Evolutionary conservation across 805 yeast species (phyloP).

Genomic region (Vanderwaltozyma polyspora): DNA sequence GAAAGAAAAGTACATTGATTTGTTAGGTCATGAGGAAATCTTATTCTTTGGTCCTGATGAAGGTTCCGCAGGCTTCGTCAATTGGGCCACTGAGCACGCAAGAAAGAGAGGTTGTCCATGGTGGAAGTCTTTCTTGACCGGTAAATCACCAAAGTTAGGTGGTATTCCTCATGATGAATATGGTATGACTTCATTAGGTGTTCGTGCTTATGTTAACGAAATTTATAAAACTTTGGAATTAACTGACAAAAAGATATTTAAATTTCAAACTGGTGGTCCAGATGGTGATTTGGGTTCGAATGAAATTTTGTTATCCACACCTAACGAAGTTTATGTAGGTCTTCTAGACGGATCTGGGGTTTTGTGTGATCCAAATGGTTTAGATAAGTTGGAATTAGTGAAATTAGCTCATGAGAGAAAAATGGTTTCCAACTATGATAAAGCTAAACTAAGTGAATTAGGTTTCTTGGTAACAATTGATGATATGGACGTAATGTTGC

Average conservation of each 20-base stretch:
- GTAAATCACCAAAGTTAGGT: constrained; percentile 82
- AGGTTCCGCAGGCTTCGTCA: constrained; percentile 89
- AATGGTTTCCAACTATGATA: constrained; percentile 63
- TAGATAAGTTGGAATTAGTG: constrained; percentile 65
- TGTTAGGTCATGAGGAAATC: constrained; percentile 76
- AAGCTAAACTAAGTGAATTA: constrained; percentile 48
- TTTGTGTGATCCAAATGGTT: constrained; percentile 80
- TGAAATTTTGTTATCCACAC: constrained; percentile 74
- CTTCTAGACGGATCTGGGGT: constrained; percentile 95
- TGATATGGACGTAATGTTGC: constrained; percentile 67
- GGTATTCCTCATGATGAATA: constrained; percentile 98
- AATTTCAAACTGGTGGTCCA: constrained; percentile 97
- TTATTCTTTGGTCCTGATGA: constrained; percentile 98
- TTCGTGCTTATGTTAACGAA: constrained; percentile 81
- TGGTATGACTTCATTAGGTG: constrained; percentile 95
- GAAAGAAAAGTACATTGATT: constrained; percentile 75
- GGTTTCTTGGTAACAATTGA: constrained; percentile 84
- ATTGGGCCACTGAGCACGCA: constrained; percentile 97
- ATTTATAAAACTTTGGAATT: constrained; percentile 70
- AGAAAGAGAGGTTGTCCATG: constrained; percentile 84
- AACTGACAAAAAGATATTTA: constrained; percentile 46
- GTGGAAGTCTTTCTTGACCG: constrained; percentile 98
- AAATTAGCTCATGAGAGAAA: constrained; percentile 69
- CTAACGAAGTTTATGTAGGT: constrained; percentile 72
- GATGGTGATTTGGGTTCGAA: constrained; percentile 97